phyloP scores from a whole-genome alignment of 805 yeast species.

The Starmerella khaoyaiensis region DNA sequence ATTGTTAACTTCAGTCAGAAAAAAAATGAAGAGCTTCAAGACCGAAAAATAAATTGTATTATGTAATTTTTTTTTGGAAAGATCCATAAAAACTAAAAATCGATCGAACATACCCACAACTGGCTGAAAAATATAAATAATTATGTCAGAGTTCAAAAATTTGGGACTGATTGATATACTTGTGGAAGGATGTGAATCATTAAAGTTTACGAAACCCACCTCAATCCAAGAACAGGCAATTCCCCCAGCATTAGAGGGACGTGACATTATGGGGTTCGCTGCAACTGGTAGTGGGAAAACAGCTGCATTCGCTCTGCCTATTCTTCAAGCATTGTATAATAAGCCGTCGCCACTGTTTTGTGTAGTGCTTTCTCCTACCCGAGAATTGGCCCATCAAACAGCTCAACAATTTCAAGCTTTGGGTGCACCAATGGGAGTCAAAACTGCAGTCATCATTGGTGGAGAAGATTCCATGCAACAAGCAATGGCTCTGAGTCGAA shows the following conservation, averaged over 20 bases:
- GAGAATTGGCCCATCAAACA: conserved; percentile 47
- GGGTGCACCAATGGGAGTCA: conserved; percentile 84
- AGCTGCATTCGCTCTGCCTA: conserved; percentile 95
- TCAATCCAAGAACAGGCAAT: conserved; percentile 88
- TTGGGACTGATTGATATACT: conserved; percentile 33
- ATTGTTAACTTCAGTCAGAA: background rate
- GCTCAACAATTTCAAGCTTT: conserved; percentile 91
- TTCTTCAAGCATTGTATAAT: conserved; percentile 79
- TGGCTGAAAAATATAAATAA: too few species aligned
- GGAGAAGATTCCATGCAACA: conserved; percentile 99
- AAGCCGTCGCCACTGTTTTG: conserved; percentile 82
- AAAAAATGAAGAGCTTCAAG: too few species aligned
- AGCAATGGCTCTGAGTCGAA: conserved; percentile 82
- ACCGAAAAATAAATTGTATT: conserved; percentile 1
- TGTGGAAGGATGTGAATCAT: conserved; percentile 58
- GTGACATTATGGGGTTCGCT: conserved; percentile 90
- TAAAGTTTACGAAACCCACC: conserved; percentile 74
- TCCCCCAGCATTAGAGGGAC: conserved; percentile 80
- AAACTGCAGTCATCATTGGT: conserved; percentile 81
- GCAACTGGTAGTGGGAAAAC: conserved; percentile 98
- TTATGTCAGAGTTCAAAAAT: conserved; percentile 23
- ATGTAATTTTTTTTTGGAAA: conserved; percentile 13
- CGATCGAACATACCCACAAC: too few species aligned
- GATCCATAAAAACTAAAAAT: too few species aligned
- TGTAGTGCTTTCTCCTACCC: conserved; percentile 67